Evolutionary conservation across 108 stramenopile genomes (phyloP).

Genomic region (Cyclotella choctawhatcheeana): DNA sequence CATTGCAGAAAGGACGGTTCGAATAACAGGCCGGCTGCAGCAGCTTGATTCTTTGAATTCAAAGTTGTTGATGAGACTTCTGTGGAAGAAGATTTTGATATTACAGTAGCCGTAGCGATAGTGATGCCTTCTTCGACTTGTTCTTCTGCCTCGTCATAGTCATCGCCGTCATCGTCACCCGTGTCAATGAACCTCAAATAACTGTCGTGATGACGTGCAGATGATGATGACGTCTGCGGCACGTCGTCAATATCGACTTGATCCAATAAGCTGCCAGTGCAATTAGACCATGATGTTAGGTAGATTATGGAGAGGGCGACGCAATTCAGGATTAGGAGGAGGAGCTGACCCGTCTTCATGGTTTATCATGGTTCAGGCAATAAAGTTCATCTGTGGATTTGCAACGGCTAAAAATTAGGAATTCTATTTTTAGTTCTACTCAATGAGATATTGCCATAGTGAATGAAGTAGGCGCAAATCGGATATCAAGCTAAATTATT

Average conservation of each 20-base stretch:
- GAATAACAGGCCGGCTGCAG: neutral
- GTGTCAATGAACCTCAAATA: neutral
- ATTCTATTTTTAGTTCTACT: too few species aligned
- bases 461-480: too few species aligned
- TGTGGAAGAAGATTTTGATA: neutral
- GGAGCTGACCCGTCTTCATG: neutral
- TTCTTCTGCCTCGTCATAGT: neutral
- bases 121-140: neutral
- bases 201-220: too few species aligned
- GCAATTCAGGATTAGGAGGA: neutral
- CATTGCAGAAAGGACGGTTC: slow-evolving; percentile 26
- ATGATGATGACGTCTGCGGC: neutral
- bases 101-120: neutral
- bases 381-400: too few species aligned
- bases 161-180: slow-evolving; percentile 2
- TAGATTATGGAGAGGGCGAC: slow-evolving; percentile 5
- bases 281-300: slow-evolving; percentile 7
- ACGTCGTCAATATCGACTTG: neutral
- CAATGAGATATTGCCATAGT: too few species aligned
- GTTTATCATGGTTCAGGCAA: too few species aligned
- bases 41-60: too few species aligned
- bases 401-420: neutral
- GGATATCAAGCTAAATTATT: too few species aligned
- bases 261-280: neutral
- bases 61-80: neutral